These are phyloP conservation scores for Thelonectria blattea DNA, from an alignment of 2,329 filamentous ascomycete species.

Conservation along the genomic window DNA sequence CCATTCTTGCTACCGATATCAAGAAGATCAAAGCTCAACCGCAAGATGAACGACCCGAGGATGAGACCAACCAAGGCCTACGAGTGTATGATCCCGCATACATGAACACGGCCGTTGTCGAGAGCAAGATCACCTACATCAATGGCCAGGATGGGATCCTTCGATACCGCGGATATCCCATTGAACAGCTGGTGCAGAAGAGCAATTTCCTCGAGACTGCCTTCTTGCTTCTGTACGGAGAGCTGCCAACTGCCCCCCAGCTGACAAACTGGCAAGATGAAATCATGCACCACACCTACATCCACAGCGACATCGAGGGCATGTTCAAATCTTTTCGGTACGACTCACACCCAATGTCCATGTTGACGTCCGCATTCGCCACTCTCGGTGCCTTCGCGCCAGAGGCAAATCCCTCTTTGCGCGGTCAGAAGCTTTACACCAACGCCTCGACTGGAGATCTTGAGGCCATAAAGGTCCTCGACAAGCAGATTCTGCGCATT, in stretches of 20 bases:
- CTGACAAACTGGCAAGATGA: slow-evolving; percentile 51
- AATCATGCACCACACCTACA: slow-evolving; percentile 58
- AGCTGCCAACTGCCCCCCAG: slow-evolving; percentile 53
- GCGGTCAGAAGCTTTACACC: slow-evolving; percentile 57
- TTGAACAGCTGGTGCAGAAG: slow-evolving; percentile 56
- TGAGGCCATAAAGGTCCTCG: slow-evolving; percentile 50
- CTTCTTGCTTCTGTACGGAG: slow-evolving; percentile 58
- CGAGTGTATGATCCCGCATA: slow-evolving; percentile 58
- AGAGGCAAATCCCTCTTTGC: slow-evolving; percentile 57
- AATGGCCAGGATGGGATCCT: slow-evolving; percentile 58
- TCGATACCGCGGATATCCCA: slow-evolving; percentile 58
- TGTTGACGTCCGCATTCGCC: slow-evolving; percentile 57
- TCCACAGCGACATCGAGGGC: slow-evolving; percentile 55
- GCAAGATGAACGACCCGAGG: slow-evolving; percentile 47
- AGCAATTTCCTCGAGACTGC: slow-evolving; percentile 57
- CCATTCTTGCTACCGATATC: slow-evolving; percentile 57
- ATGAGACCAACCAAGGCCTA: slow-evolving; percentile 57
- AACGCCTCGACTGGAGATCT: slow-evolving; percentile 50
- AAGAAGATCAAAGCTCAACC: slow-evolving; percentile 54
- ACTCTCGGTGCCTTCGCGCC: slow-evolving; percentile 57
- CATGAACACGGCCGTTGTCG: slow-evolving; percentile 59
- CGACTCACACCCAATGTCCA: slow-evolving; percentile 60
- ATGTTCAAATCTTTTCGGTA: slow-evolving; percentile 59
- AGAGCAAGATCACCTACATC: slow-evolving; percentile 59
- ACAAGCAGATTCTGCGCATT: slow-evolving; percentile 59